A percentile compares a stretch with the other conserved stretches of the same genome.
Conservation (phyloP, 306 rosid species). For the Quercus mongolica region DNA sequence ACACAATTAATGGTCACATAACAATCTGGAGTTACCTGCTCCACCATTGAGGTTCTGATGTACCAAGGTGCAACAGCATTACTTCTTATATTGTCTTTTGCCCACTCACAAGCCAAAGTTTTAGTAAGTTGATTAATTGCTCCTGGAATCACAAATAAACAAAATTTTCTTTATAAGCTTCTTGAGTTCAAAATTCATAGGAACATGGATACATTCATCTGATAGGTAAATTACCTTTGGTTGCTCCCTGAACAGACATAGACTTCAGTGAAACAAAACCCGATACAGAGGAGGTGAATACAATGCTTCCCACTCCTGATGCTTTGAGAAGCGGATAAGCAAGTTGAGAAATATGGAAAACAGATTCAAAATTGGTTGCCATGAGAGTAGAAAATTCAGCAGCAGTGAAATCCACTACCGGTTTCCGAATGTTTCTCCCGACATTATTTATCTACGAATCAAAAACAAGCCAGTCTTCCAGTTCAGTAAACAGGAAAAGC, state of each 20-base stretch:
- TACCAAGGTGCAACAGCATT: constrained; percentile 85
- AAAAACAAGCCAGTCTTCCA: background rate
- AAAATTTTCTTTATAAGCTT: constrained; percentile 8
- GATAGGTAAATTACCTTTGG: constrained; percentile 52
- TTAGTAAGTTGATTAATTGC: constrained; percentile 74
- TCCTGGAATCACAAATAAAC: constrained; percentile 35
- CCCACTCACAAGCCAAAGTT: constrained; percentile 84
- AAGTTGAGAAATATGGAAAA: constrained; percentile 68
- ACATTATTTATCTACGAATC: constrained; percentile 52
- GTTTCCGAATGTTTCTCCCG: constrained; percentile 76
- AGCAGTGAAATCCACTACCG: constrained; percentile 51
- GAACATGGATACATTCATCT: background rate
- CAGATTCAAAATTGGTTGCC: constrained; percentile 68
- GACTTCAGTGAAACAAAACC: constrained; percentile 71
- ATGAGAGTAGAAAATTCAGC: constrained; percentile 62
- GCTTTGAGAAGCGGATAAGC: constrained; percentile 66
- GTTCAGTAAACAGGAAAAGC: background rate
- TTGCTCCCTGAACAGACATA: constrained; percentile 77
- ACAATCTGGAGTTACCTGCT: constrained; percentile 42
- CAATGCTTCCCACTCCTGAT: constrained; percentile 57
- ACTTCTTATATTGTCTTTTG: constrained; percentile 68
- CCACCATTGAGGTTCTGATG: constrained; percentile 71
- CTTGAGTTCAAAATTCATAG: background rate
- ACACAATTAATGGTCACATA: background rate
- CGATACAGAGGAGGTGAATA: constrained; percentile 68